Evolutionary conservation across 805 yeast genomes (phyloP), one percentile per base, ranked within the genome.

Genomic region (Millerozyma acaciae): DNA sequence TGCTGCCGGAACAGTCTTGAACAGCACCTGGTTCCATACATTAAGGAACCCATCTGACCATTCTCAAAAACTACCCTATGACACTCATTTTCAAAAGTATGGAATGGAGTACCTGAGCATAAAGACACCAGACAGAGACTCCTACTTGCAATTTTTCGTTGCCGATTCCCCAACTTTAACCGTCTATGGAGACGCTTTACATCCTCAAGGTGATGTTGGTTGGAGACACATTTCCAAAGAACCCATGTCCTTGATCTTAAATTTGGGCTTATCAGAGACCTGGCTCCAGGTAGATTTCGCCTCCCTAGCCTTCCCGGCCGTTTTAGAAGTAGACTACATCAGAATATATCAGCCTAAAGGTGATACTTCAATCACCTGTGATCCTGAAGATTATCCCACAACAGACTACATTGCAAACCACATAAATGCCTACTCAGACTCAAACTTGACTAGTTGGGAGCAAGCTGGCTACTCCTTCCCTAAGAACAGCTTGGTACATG

Each of bases 231-330:
- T 90, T 18, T 70, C 93, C 15, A 81, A 83, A 55, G 98, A 90
- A 54, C 97, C 97, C 43, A 88, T 90, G 97, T 73, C 95, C 2
- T 73, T 90, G 40, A 62, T 90, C 44, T 51, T 90, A 69, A 90
- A 90, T 57, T 62, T 90, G 62, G 98, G 96, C 69, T 65, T 90
- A 33, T 89, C 97, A 10, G 83, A 80, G 50, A 83, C 78, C 39
- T 90, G 97, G 97, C 85, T 93, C 6, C 86, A 84, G 57, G 90
- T 90, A 41, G 90, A 88, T 62, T 90, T 96, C 96, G 76, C 78
- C 27, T 66, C 78, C 4, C 65, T 88, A 38, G 61, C 62, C 28
- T 90, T 90, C 75, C 98, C 98, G 2, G 75, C 74, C 9, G 70
- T 75, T 2, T 68, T 89, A 79, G 66, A 76, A 37, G 63, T 90